Base-by-base conservation (phyloP, 1,284 basidiomycete genomes). In the Austroboletus sp. region DNA sequence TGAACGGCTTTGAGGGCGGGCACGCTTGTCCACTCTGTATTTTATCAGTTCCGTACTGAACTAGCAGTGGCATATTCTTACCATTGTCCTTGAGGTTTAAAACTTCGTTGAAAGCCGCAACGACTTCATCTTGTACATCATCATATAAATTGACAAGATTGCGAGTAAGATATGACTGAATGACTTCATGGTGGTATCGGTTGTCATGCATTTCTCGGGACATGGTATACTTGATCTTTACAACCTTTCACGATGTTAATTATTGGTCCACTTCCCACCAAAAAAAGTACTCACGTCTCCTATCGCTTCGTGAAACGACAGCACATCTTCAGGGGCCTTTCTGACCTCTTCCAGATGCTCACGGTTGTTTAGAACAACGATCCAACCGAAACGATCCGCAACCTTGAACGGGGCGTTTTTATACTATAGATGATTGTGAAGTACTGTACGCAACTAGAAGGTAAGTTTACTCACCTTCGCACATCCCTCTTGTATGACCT, bases 61-160 rank as follows among this genome's bases (percentile, higher is more conserved):
- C 6, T 9, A 16, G 6, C 9, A 33, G 16, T n/a, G n/a, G 6
- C 32, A 4, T 13, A n/a, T 10, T 12, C 46, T 39, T 10, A 57
- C 57, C 55, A 19, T 52, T 36, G 13, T 17, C 39, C 13, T 31
- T 38, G 13, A 53, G 43, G 13, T 47, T 43, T 12, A 58, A 25
- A 31, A 42, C 17, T 1, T 65, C 62, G 5, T 58, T 53, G 39
- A 67, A 65, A 0, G 67, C 53, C 0, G 42, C 26, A 0, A 44
- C 26, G 3, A 70, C 48, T 42, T 71, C 70, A 11, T 69, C 65
- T 17, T 51, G 42, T 9, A 70, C 46, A 6, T 61, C 63, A 6
- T 53, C 37, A 7, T 61, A 59, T 4, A 63, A 26, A 2, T 12
- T 33, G 0, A 30, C 44, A 11, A 69, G 51, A 36, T 57, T 66